Conservation (phyloP, 2,329 filamentous ascomycete species). For the Periconia sp. region DNA sequence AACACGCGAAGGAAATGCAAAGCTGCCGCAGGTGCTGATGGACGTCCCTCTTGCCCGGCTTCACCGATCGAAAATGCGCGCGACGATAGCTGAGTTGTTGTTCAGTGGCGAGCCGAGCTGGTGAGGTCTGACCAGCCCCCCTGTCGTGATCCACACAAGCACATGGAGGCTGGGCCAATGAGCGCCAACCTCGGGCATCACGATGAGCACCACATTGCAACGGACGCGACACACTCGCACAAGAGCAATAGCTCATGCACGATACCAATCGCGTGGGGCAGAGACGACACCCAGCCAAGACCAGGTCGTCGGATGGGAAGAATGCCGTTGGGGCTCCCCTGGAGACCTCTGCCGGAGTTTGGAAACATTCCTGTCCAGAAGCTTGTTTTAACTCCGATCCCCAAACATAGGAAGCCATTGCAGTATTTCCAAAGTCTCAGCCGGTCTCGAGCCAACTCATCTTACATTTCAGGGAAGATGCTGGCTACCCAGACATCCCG, state of each 20-base stretch:
- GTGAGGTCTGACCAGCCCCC: conserved; percentile 10
- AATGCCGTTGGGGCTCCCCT: too few species aligned
- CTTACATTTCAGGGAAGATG: conserved; percentile 14
- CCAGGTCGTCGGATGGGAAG: too few species aligned
- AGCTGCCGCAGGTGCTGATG: conserved; percentile 6
- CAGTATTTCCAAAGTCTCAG: too few species aligned
- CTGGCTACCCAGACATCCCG: conserved; percentile 4
- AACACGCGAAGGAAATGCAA: conserved; percentile 16
- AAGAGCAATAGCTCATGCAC: neutral
- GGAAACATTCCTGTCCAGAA: conserved; percentile 4
- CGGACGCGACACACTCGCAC: conserved; percentile 2
- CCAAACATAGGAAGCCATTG: too few species aligned
- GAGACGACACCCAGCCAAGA: too few species aligned
- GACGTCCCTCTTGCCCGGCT: conserved; percentile 5
- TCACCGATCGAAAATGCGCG: conserved; percentile 14
- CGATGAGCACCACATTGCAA: neutral
- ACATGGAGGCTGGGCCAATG: conserved; percentile 22
- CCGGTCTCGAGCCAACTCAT: conserved; percentile 18
- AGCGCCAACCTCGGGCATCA: neutral
- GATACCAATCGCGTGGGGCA: too few species aligned
- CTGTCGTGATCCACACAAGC: conserved; percentile 4
- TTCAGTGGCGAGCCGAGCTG: conserved; percentile 19
- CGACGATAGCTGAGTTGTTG: conserved; percentile 33
- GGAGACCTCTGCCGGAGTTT: neutral
- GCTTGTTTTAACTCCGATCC: conserved; percentile 8